Base-by-base conservation (phyloP, 1,139 yeast species). In the Sugiyamaella japonica region DNA sequence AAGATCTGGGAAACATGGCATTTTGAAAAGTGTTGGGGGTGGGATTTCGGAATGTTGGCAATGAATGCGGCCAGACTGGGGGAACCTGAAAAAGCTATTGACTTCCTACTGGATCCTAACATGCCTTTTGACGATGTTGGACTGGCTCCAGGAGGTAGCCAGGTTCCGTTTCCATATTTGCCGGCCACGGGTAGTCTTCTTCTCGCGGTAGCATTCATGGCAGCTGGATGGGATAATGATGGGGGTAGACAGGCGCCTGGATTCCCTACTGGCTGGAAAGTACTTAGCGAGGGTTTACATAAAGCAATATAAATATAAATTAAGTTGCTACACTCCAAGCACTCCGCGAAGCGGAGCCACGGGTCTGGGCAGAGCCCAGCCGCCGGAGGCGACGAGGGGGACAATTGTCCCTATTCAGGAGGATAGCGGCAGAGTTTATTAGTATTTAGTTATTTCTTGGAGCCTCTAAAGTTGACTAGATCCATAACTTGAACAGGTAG, bases 401-500 rank as follows among this genome's bases (percentile, higher is more conserved):
- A n/a, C n/a, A n/a, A n/a, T n/a, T n/a, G n/a, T n/a, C n/a, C n/a
- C n/a, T n/a, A n/a, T n/a, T n/a, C n/a, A n/a, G n/a, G n/a, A n/a
- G n/a, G n/a, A n/a, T n/a, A n/a, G n/a, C n/a, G n/a, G n/a, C n/a
- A n/a, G n/a, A n/a, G n/a, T n/a, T 34, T 34, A 13, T 12, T 34
- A 34, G 16, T 7, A 34, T 34, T 4, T 34, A 7, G 7, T 34
- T 44, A 44, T 23, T 44, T 44, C 31, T 23, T 44, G 10, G 29
- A 2, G 4, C 29, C 42, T 28, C 42, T 34, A 36, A 42, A 56
- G 39, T 32, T 37, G 4, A 58, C 57, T 28, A 57, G 31, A 36
- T 56, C 59, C 43, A 37, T 43, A n/a, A 57, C 59, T 32, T 48
- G 43, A 7, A 57, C 59, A 2, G 60, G 60, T 31, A 57, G 29